Conservation (phyloP, 2,329 filamentous ascomycete genomes). For the Rhynchosporium agropyri region DNA sequence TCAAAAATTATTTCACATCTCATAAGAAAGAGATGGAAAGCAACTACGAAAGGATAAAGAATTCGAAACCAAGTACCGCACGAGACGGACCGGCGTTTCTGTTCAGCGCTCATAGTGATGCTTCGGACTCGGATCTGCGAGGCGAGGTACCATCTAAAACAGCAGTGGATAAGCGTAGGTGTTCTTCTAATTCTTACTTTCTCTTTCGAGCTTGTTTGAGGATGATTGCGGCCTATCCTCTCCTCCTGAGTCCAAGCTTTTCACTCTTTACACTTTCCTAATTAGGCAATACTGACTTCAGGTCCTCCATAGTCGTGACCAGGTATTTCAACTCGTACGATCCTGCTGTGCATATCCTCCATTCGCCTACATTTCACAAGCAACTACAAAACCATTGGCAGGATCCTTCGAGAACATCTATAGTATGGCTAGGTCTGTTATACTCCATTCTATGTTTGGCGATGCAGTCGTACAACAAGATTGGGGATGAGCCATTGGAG, state of each 20-base stretch:
- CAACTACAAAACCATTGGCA: constrained; percentile 69
- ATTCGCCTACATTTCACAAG: constrained; percentile 82
- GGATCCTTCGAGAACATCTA: constrained; percentile 69
- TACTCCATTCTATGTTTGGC: constrained; percentile 78
- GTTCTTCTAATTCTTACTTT: too few relatives aligned
- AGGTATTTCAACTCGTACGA: constrained; percentile 88
- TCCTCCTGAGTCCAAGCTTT: too few relatives aligned
- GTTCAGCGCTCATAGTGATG: constrained; percentile 70
- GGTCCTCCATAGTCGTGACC: constrained; percentile 58
- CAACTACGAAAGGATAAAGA: constrained; percentile 75
- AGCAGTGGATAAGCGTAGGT: constrained; percentile 67
- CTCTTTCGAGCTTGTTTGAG: too few relatives aligned
- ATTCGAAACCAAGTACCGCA: constrained; percentile 62
- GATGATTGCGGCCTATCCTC: too few relatives aligned
- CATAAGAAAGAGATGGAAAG: constrained; percentile 90
- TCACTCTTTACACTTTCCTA: too few relatives aligned
- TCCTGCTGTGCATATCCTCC: constrained; percentile 72
- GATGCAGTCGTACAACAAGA: constrained; percentile 77
- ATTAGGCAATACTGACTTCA: too few relatives aligned
- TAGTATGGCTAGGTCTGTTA: constrained; percentile 78
- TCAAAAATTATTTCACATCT: constrained; percentile 83
- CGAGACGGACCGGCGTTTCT: constrained; percentile 75
- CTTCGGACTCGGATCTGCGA: constrained; percentile 76
- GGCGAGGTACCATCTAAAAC: constrained; percentile 78
- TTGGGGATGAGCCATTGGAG: constrained; percentile 78